These are phyloP conservation scores for Podospora didyma DNA, from an alignment of 495 filamentous ascomycete species.

Conservation along the genomic window DNA sequence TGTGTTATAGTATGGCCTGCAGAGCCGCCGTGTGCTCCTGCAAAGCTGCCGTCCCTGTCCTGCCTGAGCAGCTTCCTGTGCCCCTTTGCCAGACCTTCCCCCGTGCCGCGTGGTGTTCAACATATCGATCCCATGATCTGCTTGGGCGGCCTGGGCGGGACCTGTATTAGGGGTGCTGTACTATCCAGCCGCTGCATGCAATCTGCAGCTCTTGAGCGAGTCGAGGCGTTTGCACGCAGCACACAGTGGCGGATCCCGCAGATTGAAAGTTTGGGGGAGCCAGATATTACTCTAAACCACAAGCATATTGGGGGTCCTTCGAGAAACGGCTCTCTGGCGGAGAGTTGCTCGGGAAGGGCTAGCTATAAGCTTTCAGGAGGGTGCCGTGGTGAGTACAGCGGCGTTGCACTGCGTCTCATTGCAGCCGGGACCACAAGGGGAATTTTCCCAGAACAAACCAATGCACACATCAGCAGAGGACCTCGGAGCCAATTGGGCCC, in stretches of 20 bases:
- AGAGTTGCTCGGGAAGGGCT: background rate
- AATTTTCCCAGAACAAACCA: conserved; percentile 9
- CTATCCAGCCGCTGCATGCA: conserved; percentile 25
- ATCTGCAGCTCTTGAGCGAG: conserved; percentile 10
- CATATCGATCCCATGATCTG: conserved; percentile 21
- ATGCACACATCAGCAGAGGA: conserved; percentile 7
- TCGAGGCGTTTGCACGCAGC: conserved; percentile 4
- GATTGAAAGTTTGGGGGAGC: background rate
- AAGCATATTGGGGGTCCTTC: conserved; percentile 18
- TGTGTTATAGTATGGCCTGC: too few relatives aligned
- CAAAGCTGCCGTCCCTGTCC: background rate
- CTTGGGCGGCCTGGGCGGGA: conserved; percentile 2
- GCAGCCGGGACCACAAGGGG: conserved; percentile 10
- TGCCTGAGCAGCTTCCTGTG: conserved; percentile 1
- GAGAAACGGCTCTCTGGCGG: background rate
- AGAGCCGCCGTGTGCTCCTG: background rate
- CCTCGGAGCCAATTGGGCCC: conserved; percentile 8
- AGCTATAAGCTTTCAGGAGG: conserved; percentile 1
- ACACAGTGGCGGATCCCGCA: conserved; percentile 15
- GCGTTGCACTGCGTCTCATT: conserved; percentile 12
- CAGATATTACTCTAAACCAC: conserved; percentile 5
- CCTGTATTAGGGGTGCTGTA: conserved; percentile 13
- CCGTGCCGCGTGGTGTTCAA: conserved; percentile 1
- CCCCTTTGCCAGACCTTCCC: background rate
- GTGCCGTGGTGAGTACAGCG: background rate